Evolutionary conservation across 2,329 filamentous ascomycete genomes (phyloP), one percentile per base, ranked within the genome.

Genomic region (Aspergillus neotritici): DNA sequence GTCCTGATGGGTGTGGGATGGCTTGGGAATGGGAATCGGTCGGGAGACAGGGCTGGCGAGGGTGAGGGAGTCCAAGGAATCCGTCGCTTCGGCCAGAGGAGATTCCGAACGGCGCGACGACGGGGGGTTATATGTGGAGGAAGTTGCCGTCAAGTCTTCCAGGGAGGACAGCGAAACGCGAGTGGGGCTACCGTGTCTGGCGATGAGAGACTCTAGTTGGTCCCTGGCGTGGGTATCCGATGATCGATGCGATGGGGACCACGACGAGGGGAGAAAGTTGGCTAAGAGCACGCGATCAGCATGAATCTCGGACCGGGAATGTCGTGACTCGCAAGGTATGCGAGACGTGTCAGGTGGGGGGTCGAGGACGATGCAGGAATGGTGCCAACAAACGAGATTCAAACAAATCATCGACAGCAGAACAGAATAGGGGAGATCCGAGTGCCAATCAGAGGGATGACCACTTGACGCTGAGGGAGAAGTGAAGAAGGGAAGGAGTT

Each of bases 101-200:
- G 59, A 61, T 9, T 38, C 43, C 32, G 57, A 54, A 35, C 41
- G 51, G 29, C 47, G 42, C 6, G 56, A 49, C 14, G 63, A 59
- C 7, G 62, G 62, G 9, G 63, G 63, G 37, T 54, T 60, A 61
- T 63, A 63, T 48, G 61, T 56, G 32, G 64, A 66, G 2, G 59
- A 60, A 28, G 64, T 67, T 17, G 63, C 57, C 32, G 62, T 65
- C 40, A 67, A 50, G 49, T 64, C 64, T 34, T 64, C 57, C 41
- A 67, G 43, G 46, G 64, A 67, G 4, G 64, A 67, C 34, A 66
- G 51, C 15, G 62, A 66, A 30, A 66, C 59, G 31, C 61, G 62
- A 43, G 63, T 64, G 54, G 64, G 63, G 56, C 62, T 61, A 38
- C 62, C 63, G 62, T 65, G 62, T 51, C 60, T 64, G 46, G 56